Base-by-base conservation (phyloP, 2,329 filamentous ascomycete species). In the Cordyceps pruinosa region DNA sequence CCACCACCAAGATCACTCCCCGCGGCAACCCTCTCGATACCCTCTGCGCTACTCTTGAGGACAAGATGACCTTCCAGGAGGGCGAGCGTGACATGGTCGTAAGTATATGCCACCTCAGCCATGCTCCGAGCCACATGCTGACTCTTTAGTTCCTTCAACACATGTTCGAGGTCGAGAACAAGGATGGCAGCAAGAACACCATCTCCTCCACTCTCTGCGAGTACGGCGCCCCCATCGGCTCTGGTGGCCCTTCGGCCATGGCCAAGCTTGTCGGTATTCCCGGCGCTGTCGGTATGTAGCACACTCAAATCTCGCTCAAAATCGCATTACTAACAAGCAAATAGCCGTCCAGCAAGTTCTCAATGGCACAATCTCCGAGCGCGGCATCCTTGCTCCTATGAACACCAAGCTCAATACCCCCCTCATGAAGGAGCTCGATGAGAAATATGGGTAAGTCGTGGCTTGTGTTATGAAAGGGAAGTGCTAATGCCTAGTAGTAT, bases 61-160 rank as follows among this genome's bases (percentile, higher is more conserved):
- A 89, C 79, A 96, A 95, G 84, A 95, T 96, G 89, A 83, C 89
- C 73, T 96, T 87, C 72, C 87, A 83, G 68, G 78, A 87, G 65
- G 87, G 82, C 60, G 90, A 96, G 83, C 86, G 91, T 59, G 91
- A 96, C 72, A 77, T 95, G 63, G 88, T 94, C 62, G 83, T 88
- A 57, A 44, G 75, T 61, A 50, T 21, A 44, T 21, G 1, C 57
- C 63, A 56, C 61, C 63, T 39, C 6, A 2, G 26, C 21, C 17
- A 7, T n/a, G 17, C 15, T 32, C n/a, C n/a, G n/a, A n/a, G n/a
- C n/a, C n/a, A n/a, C 2, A 17, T 41, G 26, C 61, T 80, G 81
- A 60, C 26, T 39, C 4, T 34, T 37, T 13, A 61, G 47, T 42
- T 58, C 57, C 80, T 90, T 32, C 88, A 90, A 76, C 87, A 90